Percentiles rank a stretch among this genome's conserved stretches.
These are phyloP conservation scores for Phaeolepiota aurea DNA, from an alignment of 768 basidiomycete genomes.

Conservation along the genomic window DNA sequence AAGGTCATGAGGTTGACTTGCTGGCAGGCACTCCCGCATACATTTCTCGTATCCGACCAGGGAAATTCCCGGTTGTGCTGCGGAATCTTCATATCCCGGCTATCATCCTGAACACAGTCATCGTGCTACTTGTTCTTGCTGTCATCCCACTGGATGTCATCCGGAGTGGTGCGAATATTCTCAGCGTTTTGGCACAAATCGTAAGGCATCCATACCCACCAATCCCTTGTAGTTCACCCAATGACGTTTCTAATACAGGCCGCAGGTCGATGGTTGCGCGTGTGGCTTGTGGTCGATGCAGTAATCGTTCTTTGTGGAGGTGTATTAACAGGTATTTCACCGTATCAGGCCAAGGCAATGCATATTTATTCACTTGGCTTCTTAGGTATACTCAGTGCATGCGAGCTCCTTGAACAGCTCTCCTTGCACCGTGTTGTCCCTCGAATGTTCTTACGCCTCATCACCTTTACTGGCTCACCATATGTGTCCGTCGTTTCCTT, in stretches of 20 bases:
- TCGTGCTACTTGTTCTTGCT: conserved; percentile 56
- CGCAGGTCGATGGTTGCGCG: conserved; percentile 53
- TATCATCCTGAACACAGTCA: conserved; percentile 42
- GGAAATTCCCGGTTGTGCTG: conserved; percentile 48
- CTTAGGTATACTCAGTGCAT: conserved; percentile 48
- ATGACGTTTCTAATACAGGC: conserved; percentile 28
- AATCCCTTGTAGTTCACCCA: conserved; percentile 1
- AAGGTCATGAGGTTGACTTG: no score
- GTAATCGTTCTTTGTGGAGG: conserved; percentile 67
- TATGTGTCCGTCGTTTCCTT: conserved; percentile 47
- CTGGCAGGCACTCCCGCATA: conserved; percentile 60
- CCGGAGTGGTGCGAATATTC: conserved; percentile 45
- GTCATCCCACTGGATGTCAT: conserved; percentile 45
- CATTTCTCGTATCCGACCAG: conserved; percentile 48
- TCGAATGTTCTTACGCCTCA: conserved; percentile 30
- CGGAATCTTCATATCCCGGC: conserved; percentile 58
- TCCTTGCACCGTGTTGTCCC: conserved; percentile 58
- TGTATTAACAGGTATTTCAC: conserved; percentile 52
- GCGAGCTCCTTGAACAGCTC: conserved; percentile 50
- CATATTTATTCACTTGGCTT: not conserved
- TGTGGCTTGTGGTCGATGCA: conserved; percentile 58
- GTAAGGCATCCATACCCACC: conserved; percentile 19
- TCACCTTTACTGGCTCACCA: conserved; percentile 44
- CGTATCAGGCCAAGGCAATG: no score
- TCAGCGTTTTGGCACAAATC: conserved; percentile 53